A percentile compares a stretch with the other conserved stretches of the same genome.
Conservation (phyloP, 1,284 basidiomycete species). For the Volvariella surrecta region DNA sequence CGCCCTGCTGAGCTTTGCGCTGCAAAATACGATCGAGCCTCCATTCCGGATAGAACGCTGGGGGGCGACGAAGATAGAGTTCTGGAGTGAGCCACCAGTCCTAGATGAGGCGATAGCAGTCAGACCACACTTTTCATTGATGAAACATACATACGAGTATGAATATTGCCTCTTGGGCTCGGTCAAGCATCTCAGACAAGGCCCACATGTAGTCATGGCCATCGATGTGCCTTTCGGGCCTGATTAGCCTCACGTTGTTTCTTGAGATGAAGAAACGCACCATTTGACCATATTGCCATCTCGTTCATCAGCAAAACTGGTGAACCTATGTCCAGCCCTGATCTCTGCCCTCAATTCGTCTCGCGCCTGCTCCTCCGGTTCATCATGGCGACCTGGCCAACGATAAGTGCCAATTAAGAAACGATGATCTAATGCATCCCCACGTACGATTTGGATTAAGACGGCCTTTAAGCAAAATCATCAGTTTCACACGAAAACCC, state of each 20-base stretch:
- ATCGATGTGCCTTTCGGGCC: slow-evolving; percentile 66
- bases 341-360: slow-evolving; percentile 44
- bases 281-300: slow-evolving; percentile 77
- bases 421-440: slow-evolving; percentile 1
- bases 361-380: slow-evolving; percentile 53
- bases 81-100: slow-evolving; percentile 95
- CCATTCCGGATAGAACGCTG: slow-evolving; percentile 77
- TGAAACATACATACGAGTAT: slow-evolving; percentile 40
- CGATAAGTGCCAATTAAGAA: slow-evolving; percentile 6
- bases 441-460: slow-evolving; percentile 52
- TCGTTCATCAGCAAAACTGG: slow-evolving; percentile 73
- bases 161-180: slow-evolving; percentile 70
- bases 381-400: slow-evolving; percentile 64
- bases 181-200: slow-evolving; percentile 80
- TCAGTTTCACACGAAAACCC: neutral
- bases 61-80: slow-evolving; percentile 84
- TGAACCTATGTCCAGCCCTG: slow-evolving; percentile 73
- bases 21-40: slow-evolving; percentile 78
- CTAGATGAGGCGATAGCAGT: slow-evolving; percentile 19
- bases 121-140: neutral
- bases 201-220: slow-evolving; percentile 95
- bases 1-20: slow-evolving; percentile 85
- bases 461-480: slow-evolving; percentile 29
- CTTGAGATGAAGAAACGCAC: slow-evolving; percentile 26
- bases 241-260: neutral